These are phyloP conservation scores for Pelomyxa schiedti DNA, from an alignment of 78 protist species.

Conservation along the genomic window DNA sequence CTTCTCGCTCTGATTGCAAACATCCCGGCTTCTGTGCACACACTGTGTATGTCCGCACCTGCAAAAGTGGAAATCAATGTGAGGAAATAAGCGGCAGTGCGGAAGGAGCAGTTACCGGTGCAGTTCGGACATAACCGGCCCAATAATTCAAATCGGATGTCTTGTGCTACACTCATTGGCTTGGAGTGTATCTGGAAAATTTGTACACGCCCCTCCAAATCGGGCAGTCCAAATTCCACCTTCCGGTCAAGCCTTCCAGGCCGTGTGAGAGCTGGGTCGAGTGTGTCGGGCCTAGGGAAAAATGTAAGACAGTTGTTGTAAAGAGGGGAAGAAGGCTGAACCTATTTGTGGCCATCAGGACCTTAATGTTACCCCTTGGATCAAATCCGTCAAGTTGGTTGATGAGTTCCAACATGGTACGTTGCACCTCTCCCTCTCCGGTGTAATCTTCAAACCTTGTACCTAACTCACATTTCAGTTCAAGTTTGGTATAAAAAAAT, in stretches of 20 bases:
- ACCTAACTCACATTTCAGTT: constrained; percentile 23
- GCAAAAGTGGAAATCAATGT: not conserved
- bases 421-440: constrained; percentile 98
- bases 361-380: constrained; percentile 97
- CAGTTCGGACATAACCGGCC: constrained; percentile 98
- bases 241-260: constrained; percentile 98
- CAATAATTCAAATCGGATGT: constrained; percentile 94
- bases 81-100: too few species aligned
- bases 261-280: constrained; percentile 97
- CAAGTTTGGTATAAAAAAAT: too few species aligned
- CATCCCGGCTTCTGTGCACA: constrained; percentile 85
- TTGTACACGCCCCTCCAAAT: constrained; percentile 86
- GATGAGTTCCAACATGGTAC: constrained; percentile 99
- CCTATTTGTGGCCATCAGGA: too few species aligned
- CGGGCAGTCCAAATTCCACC: constrained; percentile 95
- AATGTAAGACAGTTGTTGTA: too few species aligned
- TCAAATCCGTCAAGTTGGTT: constrained; percentile 99
- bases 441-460: constrained; percentile 93
- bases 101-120: too few species aligned
- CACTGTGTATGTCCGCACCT: constrained; percentile 71
- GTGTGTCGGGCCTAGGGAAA: constrained; percentile 93
- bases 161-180: constrained; percentile 76
- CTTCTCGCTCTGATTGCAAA: constrained; percentile 78
- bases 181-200: constrained; percentile 87
- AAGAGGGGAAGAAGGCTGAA: constrained; percentile 6